phyloP scores from a whole-genome alignment of 208 protist genomes.

The Crithidia fasciculata region DNA sequence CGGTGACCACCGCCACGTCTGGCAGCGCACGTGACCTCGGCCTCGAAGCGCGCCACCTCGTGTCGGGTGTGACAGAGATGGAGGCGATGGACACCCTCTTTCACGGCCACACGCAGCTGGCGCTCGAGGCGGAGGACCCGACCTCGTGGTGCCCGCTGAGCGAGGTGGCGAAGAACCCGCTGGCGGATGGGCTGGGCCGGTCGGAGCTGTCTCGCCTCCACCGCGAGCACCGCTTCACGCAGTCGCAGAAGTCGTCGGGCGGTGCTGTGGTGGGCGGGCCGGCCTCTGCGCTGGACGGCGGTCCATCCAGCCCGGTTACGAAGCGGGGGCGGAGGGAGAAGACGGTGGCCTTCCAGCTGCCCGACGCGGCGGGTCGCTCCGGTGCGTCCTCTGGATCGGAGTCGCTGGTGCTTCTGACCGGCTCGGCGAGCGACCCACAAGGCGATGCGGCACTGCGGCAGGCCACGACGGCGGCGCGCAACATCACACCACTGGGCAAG shows the following conservation, averaged over 20 bases:
- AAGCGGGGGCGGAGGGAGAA: slow-evolving; percentile 63
- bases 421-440: not conserved
- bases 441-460: slow-evolving; percentile 61
- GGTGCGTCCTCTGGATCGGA: not conserved
- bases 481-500: slow-evolving; percentile 80
- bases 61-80: slow-evolving; percentile 67
- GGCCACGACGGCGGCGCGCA: slow-evolving; percentile 57
- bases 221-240: slow-evolving; percentile 61
- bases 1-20: slow-evolving; percentile 28
- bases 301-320: slow-evolving; percentile 9
- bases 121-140: slow-evolving; percentile 82
- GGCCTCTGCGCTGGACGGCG: not conserved
- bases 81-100: slow-evolving; percentile 68
- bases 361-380: slow-evolving; percentile 16
- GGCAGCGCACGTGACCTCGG: slow-evolving; percentile 24
- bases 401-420: no score
- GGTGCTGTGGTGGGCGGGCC: not conserved
- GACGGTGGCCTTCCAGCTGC: slow-evolving; percentile 71
- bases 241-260: slow-evolving; percentile 18
- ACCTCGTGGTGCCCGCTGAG: slow-evolving; percentile 73
- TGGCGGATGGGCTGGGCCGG: slow-evolving; percentile 28
- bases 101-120: slow-evolving; percentile 49
- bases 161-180: slow-evolving; percentile 43
- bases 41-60: slow-evolving; percentile 58
- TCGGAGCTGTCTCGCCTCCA: slow-evolving; percentile 66